Evolutionary conservation across 352 stramenopile genomes (phyloP).

Genomic region (Phytophthora sp.): DNA sequence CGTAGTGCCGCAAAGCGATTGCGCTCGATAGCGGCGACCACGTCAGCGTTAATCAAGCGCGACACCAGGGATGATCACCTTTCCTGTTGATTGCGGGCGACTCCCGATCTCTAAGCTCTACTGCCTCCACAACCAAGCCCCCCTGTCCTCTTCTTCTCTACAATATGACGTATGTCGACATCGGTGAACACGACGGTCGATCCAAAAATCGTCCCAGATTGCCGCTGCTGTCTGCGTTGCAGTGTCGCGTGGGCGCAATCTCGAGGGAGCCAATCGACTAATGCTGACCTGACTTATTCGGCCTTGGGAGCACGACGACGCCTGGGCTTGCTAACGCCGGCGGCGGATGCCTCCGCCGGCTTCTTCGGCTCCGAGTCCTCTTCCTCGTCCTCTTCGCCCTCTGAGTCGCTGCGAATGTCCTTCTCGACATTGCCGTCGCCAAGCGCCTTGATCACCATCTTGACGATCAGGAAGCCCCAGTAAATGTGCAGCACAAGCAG

Average conservation of each 20-base stretch:
- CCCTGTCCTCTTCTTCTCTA: constrained; percentile 31
- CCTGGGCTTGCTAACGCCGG: constrained; percentile 43
- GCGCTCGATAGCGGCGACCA: too few relatives aligned
- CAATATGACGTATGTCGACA: constrained; percentile 13
- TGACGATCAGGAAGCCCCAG: constrained; percentile 79
- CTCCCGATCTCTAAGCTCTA: constrained; percentile 32
- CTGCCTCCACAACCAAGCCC: constrained; percentile 20
- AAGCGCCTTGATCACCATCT: constrained; percentile 75
- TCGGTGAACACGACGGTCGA: constrained; percentile 7
- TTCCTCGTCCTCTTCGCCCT: constrained; percentile 55
- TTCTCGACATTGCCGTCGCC: constrained; percentile 76
- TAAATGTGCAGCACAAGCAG: constrained; percentile 77
- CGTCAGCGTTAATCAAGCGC: neutral
- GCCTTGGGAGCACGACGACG: constrained; percentile 72
- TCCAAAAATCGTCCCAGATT: constrained; percentile 12
- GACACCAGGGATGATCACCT: neutral
- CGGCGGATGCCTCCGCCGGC: constrained; percentile 14
- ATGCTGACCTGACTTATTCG: constrained; percentile 41
- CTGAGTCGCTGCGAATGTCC: constrained; percentile 83
- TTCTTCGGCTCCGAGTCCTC: constrained; percentile 27
- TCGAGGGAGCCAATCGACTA: constrained; percentile 14
- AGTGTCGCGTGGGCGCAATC: constrained; percentile 21
- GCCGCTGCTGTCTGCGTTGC: neutral
- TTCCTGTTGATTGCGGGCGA: constrained; percentile 17
- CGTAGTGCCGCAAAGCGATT: too few relatives aligned